Conservation (phyloP, 352 stramenopile genomes). For the Globisporangium middletonii region DNA sequence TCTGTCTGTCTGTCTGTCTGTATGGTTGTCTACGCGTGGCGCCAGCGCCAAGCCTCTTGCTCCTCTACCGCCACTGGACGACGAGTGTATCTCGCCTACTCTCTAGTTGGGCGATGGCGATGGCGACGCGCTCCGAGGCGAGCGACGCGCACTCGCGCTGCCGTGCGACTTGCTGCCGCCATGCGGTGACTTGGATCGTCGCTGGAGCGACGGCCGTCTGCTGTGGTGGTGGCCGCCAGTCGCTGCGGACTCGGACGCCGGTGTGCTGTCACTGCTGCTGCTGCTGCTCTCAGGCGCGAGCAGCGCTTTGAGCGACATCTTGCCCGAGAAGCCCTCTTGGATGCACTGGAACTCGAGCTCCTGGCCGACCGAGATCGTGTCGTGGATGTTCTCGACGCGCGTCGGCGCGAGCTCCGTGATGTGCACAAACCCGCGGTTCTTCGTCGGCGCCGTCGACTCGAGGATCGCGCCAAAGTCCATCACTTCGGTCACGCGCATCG, state of each 20-base stretch:
- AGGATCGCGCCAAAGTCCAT: slow-evolving; percentile 96
- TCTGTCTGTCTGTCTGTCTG: background rate
- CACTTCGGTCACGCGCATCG: slow-evolving; percentile 90
- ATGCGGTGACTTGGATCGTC: slow-evolving; percentile 12
- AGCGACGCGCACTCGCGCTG: slow-evolving; percentile 4
- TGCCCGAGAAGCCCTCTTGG: slow-evolving; percentile 66
- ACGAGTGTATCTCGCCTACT: background rate
- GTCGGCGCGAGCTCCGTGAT: slow-evolving; percentile 87
- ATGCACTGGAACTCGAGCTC: slow-evolving; percentile 80
- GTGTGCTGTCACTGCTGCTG: background rate
- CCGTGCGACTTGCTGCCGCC: slow-evolving; percentile 4
- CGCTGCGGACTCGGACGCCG: slow-evolving; percentile 1
- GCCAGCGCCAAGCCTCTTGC: background rate
- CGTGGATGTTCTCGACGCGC: slow-evolving; percentile 62
- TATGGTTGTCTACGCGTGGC: background rate
- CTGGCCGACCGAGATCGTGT: slow-evolving; percentile 55
- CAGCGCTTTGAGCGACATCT: slow-evolving; percentile 76
- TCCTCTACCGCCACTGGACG: background rate
- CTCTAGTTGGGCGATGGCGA: slow-evolving; percentile 3
- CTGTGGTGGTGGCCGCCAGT: slow-evolving; percentile 7
- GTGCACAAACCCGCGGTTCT: slow-evolving; percentile 92
- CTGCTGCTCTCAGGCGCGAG: slow-evolving; percentile 10
- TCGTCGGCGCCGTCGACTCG: slow-evolving; percentile 53
- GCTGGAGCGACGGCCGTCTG: slow-evolving; percentile 27
- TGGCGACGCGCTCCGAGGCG: slow-evolving; percentile 6